Conservation (phyloP, 1,284 basidiomycete species). For the Wallemia mellicola region DNA sequence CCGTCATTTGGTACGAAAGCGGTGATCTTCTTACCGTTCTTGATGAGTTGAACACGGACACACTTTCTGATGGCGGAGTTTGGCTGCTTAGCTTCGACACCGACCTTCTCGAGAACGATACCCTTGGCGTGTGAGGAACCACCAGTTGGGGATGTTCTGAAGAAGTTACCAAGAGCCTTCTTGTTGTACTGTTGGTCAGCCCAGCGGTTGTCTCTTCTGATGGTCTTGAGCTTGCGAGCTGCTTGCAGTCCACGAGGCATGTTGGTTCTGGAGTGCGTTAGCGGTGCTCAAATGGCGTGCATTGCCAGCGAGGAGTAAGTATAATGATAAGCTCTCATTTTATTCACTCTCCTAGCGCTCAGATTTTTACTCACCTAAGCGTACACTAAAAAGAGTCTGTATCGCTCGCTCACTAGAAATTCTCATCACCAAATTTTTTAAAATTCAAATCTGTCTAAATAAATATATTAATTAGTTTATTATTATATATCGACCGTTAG, state of each 20-base stretch:
- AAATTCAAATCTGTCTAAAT: too few species aligned
- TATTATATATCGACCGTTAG: too few species aligned
- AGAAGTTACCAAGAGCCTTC: slow-evolving; percentile 95
- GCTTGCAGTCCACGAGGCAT: slow-evolving; percentile 92
- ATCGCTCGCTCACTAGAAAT: too few species aligned
- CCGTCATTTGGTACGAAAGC: slow-evolving; percentile 43
- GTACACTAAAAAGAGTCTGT: background rate
- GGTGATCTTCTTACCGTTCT: slow-evolving; percentile 84
- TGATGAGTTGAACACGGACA: slow-evolving; percentile 98
- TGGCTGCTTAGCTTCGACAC: slow-evolving; percentile 52
- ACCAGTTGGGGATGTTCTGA: slow-evolving; percentile 98
- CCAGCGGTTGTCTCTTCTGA: slow-evolving; percentile 93
- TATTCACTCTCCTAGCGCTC: too few species aligned
- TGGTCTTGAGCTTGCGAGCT: slow-evolving; percentile 86
- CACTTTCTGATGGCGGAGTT: slow-evolving; percentile 99
- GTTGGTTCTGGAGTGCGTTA: too few species aligned
- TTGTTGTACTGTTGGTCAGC: slow-evolving; percentile 99
- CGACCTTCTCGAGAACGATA: slow-evolving; percentile 96
- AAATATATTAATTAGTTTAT: too few species aligned
- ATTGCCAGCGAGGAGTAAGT: too few species aligned
- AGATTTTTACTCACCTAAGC: background rate
- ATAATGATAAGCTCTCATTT: too few species aligned
- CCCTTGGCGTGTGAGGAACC: slow-evolving; percentile 99
- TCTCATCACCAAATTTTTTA: too few species aligned
- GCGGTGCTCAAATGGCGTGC: too few species aligned